phyloP scores from a whole-genome alignment of 352 stramenopile species.

The Phytophthora syringae region DNA sequence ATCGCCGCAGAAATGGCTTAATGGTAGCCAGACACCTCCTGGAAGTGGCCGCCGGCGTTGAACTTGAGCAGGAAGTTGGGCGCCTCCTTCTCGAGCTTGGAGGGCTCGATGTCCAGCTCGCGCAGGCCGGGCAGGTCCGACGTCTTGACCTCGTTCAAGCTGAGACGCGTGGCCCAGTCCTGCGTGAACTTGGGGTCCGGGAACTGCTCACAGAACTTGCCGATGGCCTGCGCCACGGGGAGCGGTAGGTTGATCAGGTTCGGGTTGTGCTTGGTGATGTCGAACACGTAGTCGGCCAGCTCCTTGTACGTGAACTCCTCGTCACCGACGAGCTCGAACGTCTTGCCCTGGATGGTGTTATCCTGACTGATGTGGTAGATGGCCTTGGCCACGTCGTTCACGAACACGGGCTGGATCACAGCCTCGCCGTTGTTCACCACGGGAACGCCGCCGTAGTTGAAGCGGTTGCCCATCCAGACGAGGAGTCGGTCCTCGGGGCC shows the following conservation, averaged over 20 bases:
- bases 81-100: conserved; percentile 95
- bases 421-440: conserved; percentile 94
- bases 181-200: conserved; percentile 84
- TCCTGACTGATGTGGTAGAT: conserved; percentile 86
- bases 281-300: conserved; percentile 96
- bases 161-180: conserved; percentile 80
- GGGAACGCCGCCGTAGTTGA: conserved; percentile 81
- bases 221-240: conserved; percentile 75
- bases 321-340: conserved; percentile 96
- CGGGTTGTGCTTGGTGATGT: conserved; percentile 84
- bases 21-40: conserved; percentile 90
- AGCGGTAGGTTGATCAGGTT: conserved; percentile 86
- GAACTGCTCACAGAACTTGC: conserved; percentile 84
- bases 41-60: conserved; percentile 95
- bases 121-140: conserved; percentile 77
- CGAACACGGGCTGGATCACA: conserved; percentile 93
- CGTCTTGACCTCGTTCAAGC: conserved; percentile 86
- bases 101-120: conserved; percentile 88
- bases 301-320: conserved; percentile 98
- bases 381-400: conserved; percentile 83
- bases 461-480: conserved; percentile 89
- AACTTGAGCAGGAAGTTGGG: conserved; percentile 96
- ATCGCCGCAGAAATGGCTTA: conserved; percentile 38
- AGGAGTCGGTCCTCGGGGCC: conserved; percentile 95
- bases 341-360: conserved; percentile 90